These are phyloP conservation scores for Pisolithus sp. DNA, from an alignment of 768 basidiomycete genomes.

Conservation along the genomic window DNA sequence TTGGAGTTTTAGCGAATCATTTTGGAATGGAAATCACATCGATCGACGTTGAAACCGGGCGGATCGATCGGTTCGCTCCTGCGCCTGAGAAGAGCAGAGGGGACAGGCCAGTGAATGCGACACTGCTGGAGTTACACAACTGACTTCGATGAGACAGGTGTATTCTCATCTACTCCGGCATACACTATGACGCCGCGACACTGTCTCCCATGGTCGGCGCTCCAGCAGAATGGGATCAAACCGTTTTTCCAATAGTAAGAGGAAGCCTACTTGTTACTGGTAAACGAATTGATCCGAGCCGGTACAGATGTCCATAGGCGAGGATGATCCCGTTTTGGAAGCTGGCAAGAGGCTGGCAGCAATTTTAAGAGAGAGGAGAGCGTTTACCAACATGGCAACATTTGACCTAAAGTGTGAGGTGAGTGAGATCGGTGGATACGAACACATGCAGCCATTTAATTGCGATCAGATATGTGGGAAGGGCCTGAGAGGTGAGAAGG, in stretches of 20 bases:
- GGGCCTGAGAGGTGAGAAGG: constrained; percentile 91
- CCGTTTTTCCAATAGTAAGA: constrained; percentile 61
- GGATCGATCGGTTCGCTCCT: constrained; percentile 76
- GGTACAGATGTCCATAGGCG: constrained; percentile 24
- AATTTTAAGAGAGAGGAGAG: constrained; percentile 67
- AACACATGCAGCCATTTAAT: constrained; percentile 1
- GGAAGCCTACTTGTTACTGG: background rate
- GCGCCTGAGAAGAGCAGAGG: constrained; percentile 34
- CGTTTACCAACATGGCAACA: constrained; percentile 86
- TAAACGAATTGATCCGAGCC: constrained; percentile 20
- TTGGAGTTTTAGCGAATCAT: constrained; percentile 76
- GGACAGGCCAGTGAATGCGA: constrained; percentile 16
- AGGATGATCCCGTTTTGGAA: constrained; percentile 48
- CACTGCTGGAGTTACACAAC: background rate
- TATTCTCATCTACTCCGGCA: constrained; percentile 88
- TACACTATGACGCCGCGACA: constrained; percentile 91
- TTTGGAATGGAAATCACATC: constrained; percentile 83
- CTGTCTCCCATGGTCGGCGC: constrained; percentile 73
- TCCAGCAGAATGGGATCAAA: constrained; percentile 85
- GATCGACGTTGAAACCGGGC: constrained; percentile 87
- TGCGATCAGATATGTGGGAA: constrained; percentile 61
- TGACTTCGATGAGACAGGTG: constrained; percentile 35
- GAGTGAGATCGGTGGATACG: constrained; percentile 16
- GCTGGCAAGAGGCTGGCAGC: constrained; percentile 69
- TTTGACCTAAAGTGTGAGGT: constrained; percentile 90